phyloP scores from a whole-genome alignment of 2,329 filamentous ascomycete species.

The Xylariaceae sp. region DNA sequence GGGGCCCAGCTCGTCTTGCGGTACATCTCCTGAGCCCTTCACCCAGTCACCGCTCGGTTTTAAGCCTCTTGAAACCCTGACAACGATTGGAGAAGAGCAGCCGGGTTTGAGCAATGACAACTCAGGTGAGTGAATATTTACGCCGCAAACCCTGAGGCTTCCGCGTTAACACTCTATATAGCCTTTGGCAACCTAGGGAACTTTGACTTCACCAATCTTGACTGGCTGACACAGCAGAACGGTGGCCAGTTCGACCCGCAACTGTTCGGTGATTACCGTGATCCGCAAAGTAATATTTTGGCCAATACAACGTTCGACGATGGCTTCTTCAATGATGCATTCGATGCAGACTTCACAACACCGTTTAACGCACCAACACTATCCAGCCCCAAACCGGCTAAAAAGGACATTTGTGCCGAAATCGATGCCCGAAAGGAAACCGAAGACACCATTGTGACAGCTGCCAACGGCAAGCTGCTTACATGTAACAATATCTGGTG shows the following conservation, averaged over 20 bases:
- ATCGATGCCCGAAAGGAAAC: slow-evolving; percentile 78
- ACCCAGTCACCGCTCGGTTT: slow-evolving; percentile 73
- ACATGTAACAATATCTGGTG: slow-evolving; percentile 95
- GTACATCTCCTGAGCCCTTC: slow-evolving; percentile 78
- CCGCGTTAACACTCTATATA: slow-evolving; percentile 28
- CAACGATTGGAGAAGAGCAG: slow-evolving; percentile 72
- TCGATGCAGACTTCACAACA: slow-evolving; percentile 80
- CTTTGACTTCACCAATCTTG: slow-evolving; percentile 65
- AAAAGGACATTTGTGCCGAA: slow-evolving; percentile 74
- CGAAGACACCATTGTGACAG: slow-evolving; percentile 68
- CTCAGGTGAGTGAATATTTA: slow-evolving; percentile 50
- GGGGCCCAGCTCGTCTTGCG: slow-evolving; percentile 70
- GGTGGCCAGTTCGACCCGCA: slow-evolving; percentile 89
- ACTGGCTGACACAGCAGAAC: slow-evolving; percentile 81
- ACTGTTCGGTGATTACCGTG: slow-evolving; percentile 90
- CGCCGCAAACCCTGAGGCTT: slow-evolving; percentile 32
- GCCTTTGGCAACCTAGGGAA: slow-evolving; percentile 42
- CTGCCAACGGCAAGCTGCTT: slow-evolving; percentile 69
- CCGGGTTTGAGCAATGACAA: slow-evolving; percentile 49
- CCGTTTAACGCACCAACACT: slow-evolving; percentile 74
- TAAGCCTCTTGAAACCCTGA: slow-evolving; percentile 67
- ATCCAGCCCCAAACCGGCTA: slow-evolving; percentile 44
- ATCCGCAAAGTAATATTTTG: slow-evolving; percentile 83
- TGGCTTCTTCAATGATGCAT: slow-evolving; percentile 74
- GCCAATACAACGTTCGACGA: slow-evolving; percentile 74